Conservation (phyloP, 1,139 yeast species). For the Entelexis paramagnoliae region DNA sequence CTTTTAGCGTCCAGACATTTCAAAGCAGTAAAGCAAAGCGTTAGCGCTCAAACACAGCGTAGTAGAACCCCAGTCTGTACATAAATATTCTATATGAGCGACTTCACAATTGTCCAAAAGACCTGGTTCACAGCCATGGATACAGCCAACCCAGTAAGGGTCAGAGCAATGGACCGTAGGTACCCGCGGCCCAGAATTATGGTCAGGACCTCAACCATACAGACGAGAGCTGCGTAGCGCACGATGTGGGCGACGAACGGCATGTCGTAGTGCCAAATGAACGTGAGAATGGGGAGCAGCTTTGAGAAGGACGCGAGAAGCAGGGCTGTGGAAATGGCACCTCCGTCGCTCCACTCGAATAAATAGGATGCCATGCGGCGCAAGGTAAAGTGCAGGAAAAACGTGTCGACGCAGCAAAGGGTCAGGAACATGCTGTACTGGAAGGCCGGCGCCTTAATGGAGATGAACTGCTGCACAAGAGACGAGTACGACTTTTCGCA, state of each 20-base stretch:
- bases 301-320: conserved; percentile 68
- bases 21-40: too few species aligned
- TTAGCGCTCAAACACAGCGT: too few species aligned
- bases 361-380: conserved; percentile 36
- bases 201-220: conserved; percentile 54
- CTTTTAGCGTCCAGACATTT: too few species aligned
- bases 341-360: conserved; percentile 38
- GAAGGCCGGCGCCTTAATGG: conserved; percentile 32
- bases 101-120: background rate
- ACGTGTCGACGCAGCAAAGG: conserved; percentile 51
- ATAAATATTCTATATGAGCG: background rate
- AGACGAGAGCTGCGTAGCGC: conserved; percentile 51
- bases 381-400: conserved; percentile 43
- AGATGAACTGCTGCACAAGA: conserved; percentile 13
- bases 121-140: background rate
- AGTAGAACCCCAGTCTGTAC: too few species aligned
- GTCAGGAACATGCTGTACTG: conserved; percentile 63
- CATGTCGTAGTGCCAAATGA: conserved; percentile 93
- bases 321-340: conserved; percentile 50
- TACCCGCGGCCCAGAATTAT: conserved; percentile 44
- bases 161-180: conserved; percentile 30
- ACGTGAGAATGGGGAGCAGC: conserved; percentile 82
- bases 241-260: conserved; percentile 54
- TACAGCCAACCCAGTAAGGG: conserved; percentile 24
- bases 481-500: conserved; percentile 46